phyloP scores from a whole-genome alignment of 1,139 yeast genomes.

The Geotrichum klebahnii region DNA sequence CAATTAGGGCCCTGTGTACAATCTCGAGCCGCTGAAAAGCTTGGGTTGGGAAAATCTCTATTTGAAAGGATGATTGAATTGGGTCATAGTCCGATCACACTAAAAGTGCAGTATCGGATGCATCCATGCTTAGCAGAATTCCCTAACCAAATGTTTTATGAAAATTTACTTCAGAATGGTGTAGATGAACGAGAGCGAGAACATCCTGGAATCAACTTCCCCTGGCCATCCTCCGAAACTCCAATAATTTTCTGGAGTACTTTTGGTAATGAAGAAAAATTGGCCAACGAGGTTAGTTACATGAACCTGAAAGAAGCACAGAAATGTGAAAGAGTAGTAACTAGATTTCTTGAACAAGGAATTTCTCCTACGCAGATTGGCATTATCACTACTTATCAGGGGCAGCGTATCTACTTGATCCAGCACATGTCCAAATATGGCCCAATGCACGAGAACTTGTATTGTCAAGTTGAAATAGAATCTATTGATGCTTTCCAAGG shows the following conservation, averaged over 20 bases:
- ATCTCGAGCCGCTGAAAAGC: constrained; percentile 77
- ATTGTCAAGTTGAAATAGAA: constrained; percentile 73
- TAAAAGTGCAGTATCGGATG: constrained; percentile 95
- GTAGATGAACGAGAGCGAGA: constrained; percentile 67
- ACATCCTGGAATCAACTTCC: constrained; percentile 51
- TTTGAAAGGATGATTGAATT: constrained; percentile 89
- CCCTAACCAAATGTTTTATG: constrained; percentile 80
- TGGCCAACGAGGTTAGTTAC: constrained; percentile 35
- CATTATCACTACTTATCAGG: constrained; percentile 89
- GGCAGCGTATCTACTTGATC: constrained; percentile 76
- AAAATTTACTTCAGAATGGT: constrained; percentile 70
- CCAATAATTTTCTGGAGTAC: constrained; percentile 74
- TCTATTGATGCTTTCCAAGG: constrained; percentile 98
- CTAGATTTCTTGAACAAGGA: constrained; percentile 34
- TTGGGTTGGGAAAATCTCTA: constrained; percentile 80
- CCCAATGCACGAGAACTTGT: constrained; percentile 53
- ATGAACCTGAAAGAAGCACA: constrained; percentile 1
- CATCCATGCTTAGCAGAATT: constrained; percentile 84
- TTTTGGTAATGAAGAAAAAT: constrained; percentile 55
- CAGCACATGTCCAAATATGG: constrained; percentile 76
- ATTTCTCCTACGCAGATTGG: constrained; percentile 73
- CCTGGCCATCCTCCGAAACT: constrained; percentile 61
- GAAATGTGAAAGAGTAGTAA: constrained; percentile 38
- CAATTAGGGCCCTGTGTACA: constrained; percentile 98
- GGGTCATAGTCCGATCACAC: constrained; percentile 77